Percentiles rank a stretch among this genome's conserved stretches.
phyloP scores from a whole-genome alignment of 371 early-diverging fungal genomes.

The Syncephalastrum sp. region DNA sequence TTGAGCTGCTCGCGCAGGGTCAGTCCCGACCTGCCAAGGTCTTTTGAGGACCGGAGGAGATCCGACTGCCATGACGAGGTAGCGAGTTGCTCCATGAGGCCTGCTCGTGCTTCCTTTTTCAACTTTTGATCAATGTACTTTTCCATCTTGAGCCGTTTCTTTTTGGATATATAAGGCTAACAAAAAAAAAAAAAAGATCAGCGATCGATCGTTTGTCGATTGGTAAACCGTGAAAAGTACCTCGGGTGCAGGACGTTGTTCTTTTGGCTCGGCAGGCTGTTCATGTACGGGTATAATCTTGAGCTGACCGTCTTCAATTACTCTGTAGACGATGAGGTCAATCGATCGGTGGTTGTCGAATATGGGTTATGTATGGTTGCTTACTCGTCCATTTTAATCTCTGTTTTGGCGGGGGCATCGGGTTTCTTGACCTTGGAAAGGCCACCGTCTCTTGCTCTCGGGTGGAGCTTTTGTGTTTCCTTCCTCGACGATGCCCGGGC shows the following conservation, averaged over 20 bases:
- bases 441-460: slow-evolving; percentile 55
- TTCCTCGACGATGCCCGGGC: slow-evolving; percentile 51
- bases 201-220: background rate
- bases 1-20: slow-evolving; percentile 73
- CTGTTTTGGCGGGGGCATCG: background rate
- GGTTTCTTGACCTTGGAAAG: slow-evolving; percentile 11
- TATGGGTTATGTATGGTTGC: too few species aligned
- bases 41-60: slow-evolving; percentile 78
- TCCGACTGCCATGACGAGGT: slow-evolving; percentile 70
- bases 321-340: background rate
- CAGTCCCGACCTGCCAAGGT: slow-evolving; percentile 66
- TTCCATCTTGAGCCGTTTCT: slow-evolving; percentile 79
- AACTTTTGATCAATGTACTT: slow-evolving; percentile 90
- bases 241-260: slow-evolving; percentile 10
- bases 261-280: slow-evolving; percentile 5
- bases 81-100: slow-evolving; percentile 79
- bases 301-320: slow-evolving; percentile 15
- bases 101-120: slow-evolving; percentile 89
- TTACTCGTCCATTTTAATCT: background rate
- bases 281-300: slow-evolving; percentile 39
- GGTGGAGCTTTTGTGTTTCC: slow-evolving; percentile 46
- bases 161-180: slow-evolving; percentile 57
- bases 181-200: background rate
- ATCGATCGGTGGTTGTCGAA: background rate
- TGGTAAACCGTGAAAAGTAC: slow-evolving; percentile 10